phyloP scores from a whole-genome alignment of 2,329 filamentous ascomycete genomes.

The Claviceps citrina region DNA sequence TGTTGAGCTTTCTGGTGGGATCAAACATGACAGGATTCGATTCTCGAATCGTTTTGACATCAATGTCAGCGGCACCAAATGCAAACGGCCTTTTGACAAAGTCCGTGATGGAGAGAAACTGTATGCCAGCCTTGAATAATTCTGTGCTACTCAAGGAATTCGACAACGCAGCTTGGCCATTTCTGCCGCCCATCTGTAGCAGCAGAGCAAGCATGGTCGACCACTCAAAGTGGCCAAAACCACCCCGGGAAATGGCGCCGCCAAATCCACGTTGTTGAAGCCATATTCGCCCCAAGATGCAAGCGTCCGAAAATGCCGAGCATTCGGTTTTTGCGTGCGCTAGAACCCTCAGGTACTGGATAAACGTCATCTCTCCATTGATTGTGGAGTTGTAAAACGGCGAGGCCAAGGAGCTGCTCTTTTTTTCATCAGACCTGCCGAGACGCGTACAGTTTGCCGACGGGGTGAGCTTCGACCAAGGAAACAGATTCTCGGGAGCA shows the following conservation, averaged over 20 bases:
- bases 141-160: slow-evolving; percentile 78
- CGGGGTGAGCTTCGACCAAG: slow-evolving; percentile 53
- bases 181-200: slow-evolving; percentile 59
- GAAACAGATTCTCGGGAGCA: slow-evolving; percentile 53
- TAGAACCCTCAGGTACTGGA: slow-evolving; percentile 61
- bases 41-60: slow-evolving; percentile 24
- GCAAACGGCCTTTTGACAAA: slow-evolving; percentile 50
- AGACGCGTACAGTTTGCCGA: slow-evolving; percentile 54
- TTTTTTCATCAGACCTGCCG: slow-evolving; percentile 28
- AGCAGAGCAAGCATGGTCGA: slow-evolving; percentile 63
- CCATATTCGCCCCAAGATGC: slow-evolving; percentile 76
- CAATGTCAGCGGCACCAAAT: slow-evolving; percentile 23
- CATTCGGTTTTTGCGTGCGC: slow-evolving; percentile 55
- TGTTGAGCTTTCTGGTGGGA: slow-evolving; percentile 55
- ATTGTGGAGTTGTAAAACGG: slow-evolving; percentile 83
- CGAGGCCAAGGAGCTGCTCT: slow-evolving; percentile 36
- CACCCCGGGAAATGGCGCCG: slow-evolving; percentile 54
- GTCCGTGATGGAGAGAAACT: slow-evolving; percentile 65
- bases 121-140: slow-evolving; percentile 85
- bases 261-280: slow-evolving; percentile 73
- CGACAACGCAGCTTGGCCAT: slow-evolving; percentile 57
- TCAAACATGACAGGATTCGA: slow-evolving; percentile 63
- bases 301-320: slow-evolving; percentile 64
- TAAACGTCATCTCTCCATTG: slow-evolving; percentile 59
- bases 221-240: slow-evolving; percentile 92